phyloP scores from a whole-genome alignment of 129 eudicot genomes.

The Tanacetum coccineum region DNA sequence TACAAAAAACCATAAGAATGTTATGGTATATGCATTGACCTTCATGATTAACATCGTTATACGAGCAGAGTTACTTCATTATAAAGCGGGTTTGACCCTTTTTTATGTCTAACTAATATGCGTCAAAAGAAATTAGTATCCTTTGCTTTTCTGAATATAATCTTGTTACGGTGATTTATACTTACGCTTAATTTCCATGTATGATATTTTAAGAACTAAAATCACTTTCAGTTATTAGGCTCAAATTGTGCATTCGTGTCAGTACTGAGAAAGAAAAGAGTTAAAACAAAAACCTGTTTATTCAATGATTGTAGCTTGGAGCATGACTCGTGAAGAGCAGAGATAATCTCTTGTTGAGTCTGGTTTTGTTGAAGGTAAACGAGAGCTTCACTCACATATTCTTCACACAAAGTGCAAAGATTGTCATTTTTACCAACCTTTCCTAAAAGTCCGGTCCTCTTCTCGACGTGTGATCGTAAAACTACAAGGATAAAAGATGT shows the following conservation, averaged over 20 bases:
- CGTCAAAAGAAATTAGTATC: background rate
- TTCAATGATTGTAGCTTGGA: too few relatives aligned
- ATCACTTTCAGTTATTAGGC: too few relatives aligned
- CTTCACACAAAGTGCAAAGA: slow-evolving; percentile 54
- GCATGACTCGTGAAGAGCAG: too few relatives aligned
- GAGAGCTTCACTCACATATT: too few relatives aligned
- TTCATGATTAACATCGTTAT: background rate
- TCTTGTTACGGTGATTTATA: too few relatives aligned
- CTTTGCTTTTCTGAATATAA: background rate
- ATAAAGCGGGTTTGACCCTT: background rate
- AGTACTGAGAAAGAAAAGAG: background rate
- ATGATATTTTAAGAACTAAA: too few relatives aligned
- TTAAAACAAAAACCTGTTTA: background rate
- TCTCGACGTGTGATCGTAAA: slow-evolving; percentile 31
- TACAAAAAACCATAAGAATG: background rate
- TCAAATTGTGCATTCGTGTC: too few relatives aligned
- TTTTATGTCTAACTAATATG: background rate
- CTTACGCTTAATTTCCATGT: too few relatives aligned
- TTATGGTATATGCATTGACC: background rate
- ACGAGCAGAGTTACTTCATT: background rate
- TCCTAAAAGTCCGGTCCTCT: slow-evolving; percentile 26
- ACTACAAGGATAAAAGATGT: slow-evolving; percentile 27
- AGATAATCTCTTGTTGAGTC: slow-evolving; percentile 39
- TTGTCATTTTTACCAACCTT: slow-evolving; percentile 42
- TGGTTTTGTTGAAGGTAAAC: slow-evolving; percentile 36